Percentiles rank a stretch among this genome's conserved stretches.
These are phyloP conservation scores for Ammopiptanthus mongolicus DNA, from an alignment of 306 rosid species.

Conservation along the genomic window DNA sequence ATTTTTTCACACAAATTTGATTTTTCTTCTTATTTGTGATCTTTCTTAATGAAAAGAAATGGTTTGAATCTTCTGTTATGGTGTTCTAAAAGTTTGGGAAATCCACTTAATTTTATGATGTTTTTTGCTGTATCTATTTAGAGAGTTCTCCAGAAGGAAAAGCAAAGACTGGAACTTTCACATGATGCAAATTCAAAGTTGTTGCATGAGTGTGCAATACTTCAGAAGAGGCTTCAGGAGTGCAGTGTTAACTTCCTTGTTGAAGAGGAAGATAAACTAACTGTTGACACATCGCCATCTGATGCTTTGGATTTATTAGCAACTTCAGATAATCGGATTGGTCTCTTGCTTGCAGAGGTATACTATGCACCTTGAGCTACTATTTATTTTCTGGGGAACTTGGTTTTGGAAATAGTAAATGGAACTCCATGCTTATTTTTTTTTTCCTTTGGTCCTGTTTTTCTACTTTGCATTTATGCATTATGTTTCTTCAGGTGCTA, in stretches of 20 bases:
- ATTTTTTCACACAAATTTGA: not conserved
- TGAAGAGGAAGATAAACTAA: slow-evolving; percentile 82
- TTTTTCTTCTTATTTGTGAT: not conserved
- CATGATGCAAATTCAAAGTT: slow-evolving; percentile 56
- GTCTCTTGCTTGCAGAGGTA: slow-evolving; percentile 92
- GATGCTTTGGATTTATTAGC: slow-evolving; percentile 79
- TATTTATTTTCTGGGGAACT: too few relatives aligned
- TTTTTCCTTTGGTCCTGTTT: not conserved
- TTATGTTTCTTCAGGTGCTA: too few relatives aligned
- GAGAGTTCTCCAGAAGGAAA: slow-evolving; percentile 72
- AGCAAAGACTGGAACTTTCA: slow-evolving; percentile 52
- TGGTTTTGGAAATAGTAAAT: too few relatives aligned
- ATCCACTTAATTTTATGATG: slow-evolving; percentile 17
- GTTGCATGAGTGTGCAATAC: slow-evolving; percentile 82
- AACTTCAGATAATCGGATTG: slow-evolving; percentile 83
- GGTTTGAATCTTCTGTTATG: not conserved
- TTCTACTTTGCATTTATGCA: not conserved
- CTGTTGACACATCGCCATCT: slow-evolving; percentile 62
- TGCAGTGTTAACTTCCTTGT: slow-evolving; percentile 84
- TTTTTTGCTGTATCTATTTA: slow-evolving; percentile 27
- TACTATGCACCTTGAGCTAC: slow-evolving; percentile 8
- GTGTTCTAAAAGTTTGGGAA: slow-evolving; percentile 4
- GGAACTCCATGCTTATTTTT: not conserved
- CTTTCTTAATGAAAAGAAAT: not conserved
- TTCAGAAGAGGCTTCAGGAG: slow-evolving; percentile 71